Evolutionary conservation across 441 rosid species (phyloP), one percentile per base, ranked within the genome.

Genomic region (Adansonia grandidieri): DNA sequence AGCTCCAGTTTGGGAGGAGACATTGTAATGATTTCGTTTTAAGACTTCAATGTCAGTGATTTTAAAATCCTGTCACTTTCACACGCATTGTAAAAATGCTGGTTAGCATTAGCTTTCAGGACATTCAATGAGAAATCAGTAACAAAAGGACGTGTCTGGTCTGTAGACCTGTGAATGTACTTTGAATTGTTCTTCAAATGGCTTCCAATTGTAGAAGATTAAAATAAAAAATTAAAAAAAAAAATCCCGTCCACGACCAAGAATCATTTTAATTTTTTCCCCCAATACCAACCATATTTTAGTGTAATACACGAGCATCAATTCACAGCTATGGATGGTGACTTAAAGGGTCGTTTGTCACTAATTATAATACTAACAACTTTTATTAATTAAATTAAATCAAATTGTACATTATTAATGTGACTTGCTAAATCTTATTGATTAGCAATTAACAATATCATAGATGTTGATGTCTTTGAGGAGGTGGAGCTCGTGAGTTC

Each of bases 1-100:
- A 17, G 40, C 79, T 82, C 79, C 20, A 48, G 56, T 5, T 22
- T 71, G 60, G 81, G 47, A 4, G 74, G 67, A 44, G 14, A 14
- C 19, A 6, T 63, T 32, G 19, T 14, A 63, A 32, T 63, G 19
- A 32, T 63, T 32, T 32, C 32, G 45, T 63, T 28, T 63, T 32
- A 62, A 28, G 40, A 28, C 67, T 62, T 62, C 42, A 62, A 24
- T 11, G 15, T 62, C 19, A 70, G 58, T 70, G 60, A 70, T 50
- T 50, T 69, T 20, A 24, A 20, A 48, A 69, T 57, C 40, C 28
- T 69, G 48, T 6, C 37, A 9, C 64, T 10, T 4, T 66, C 71
- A 50, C 13, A 62, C 73, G 50, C 73, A 70, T 70, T 70, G 58
- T 22, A 70, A 70, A 70, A 70, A 24, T 22, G 74, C 44, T 24